A percentile compares a stretch with the other conserved stretches of the same genome.
These are phyloP conservation scores for Bipolaris victoriae DNA, from an alignment of 2,329 filamentous ascomycete genomes.

Conservation along the genomic window DNA sequence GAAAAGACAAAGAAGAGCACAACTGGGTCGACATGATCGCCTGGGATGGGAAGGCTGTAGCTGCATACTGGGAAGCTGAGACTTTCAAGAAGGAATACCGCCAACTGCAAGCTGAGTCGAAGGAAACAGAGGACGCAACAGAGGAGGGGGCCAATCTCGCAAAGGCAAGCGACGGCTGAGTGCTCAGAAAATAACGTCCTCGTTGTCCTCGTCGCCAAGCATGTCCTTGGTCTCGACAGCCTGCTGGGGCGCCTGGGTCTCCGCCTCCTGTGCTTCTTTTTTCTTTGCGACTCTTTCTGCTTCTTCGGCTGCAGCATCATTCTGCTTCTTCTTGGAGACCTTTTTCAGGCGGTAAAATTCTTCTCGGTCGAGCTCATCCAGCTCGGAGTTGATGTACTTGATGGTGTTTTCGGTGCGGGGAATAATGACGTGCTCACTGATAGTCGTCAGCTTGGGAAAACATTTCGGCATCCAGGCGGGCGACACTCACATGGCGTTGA, in stretches of 20 bases:
- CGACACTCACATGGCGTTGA: conserved; percentile 83
- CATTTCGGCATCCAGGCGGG: background rate
- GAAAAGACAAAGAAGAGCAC: background rate
- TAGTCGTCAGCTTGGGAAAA: conserved; percentile 23
- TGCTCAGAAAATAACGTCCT: conserved; percentile 81
- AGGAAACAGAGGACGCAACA: background rate
- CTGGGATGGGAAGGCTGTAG: background rate
- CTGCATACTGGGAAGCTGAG: conserved; percentile 3
- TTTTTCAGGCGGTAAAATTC: conserved; percentile 99
- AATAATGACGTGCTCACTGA: conserved; percentile 90
- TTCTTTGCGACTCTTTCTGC: conserved; percentile 48
- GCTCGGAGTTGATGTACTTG: conserved; percentile 98
- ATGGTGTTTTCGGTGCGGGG: conserved; percentile 99
- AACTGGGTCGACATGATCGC: background rate
- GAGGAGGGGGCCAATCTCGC: no score
- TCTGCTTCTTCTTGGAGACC: conserved; percentile 74
- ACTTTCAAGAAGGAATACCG: conserved; percentile 4
- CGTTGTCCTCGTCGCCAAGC: conserved; percentile 75
- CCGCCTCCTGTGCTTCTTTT: conserved; percentile 38
- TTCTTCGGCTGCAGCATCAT: conserved; percentile 53
- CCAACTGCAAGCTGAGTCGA: background rate
- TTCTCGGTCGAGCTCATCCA: conserved; percentile 96
- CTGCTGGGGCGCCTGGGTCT: conserved; percentile 31
- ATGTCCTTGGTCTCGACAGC: conserved; percentile 65
- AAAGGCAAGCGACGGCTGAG: background rate